Base-by-base conservation (phyloP, 192 early-diverging fungal species). In the Lobosporangium transversale region DNA sequence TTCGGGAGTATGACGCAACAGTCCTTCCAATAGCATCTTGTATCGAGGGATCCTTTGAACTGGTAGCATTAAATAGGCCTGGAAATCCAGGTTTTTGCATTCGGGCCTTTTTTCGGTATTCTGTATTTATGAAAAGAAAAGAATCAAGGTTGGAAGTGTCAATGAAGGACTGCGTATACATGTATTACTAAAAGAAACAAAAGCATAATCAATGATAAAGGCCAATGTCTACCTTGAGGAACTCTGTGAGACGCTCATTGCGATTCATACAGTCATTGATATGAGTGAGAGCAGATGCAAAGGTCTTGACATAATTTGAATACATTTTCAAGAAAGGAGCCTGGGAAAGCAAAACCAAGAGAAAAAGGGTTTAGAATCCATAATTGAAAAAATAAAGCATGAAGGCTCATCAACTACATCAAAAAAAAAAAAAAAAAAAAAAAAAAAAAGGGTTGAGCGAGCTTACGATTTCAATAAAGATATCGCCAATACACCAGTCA, bases 1-100 rank as follows among this genome's bases (percentile, higher is more conserved):
- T 0, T 59, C 62, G 0, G 87, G 85, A 0, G 94, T 95, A 75
- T 84, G 81, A 49, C 83, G 79, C n/a, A 93, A 80, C 5, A 97
- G 83, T 40, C 90, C 85, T 33, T 89, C 87, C 17, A 97, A 79
- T 20, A 96, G 82, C 68, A 97, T 78, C 57, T 88, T 86, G 79
- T 96, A 97, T 53, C 94, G 91, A 26, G 94, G 94, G 56, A 97
- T 84, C 3, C 96, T 86, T 75, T 97, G 96, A 18, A 97, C 88
- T 0, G 96, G 96, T 11, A 95, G 81, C 53, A 96, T 86, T 36
- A 96, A 80, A 69, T 92, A 95, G 3, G 92, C 86, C 56, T 94
- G 90, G 17, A 97, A 81, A 32, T 86, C 85, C 26, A 83, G 47
- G 76, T 80, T 80, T 60, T 82, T 73, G 60, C 69, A 64, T 60